Evolutionary conservation across 2,329 filamentous ascomycete species (phyloP).

Genomic region (Aspergillus ruber): DNA sequence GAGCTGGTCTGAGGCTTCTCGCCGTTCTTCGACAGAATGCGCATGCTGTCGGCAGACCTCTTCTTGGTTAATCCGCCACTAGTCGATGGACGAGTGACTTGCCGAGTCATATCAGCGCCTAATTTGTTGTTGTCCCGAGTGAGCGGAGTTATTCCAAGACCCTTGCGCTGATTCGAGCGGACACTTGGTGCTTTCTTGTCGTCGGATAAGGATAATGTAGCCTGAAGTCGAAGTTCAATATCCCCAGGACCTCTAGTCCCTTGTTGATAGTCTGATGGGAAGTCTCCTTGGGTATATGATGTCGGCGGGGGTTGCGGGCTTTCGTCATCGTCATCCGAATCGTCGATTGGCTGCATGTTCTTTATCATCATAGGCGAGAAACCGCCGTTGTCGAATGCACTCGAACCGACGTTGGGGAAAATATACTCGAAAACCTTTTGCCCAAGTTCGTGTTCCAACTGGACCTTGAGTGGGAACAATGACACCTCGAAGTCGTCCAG

Average conservation of each 20-base stretch:
- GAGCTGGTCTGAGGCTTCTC: conserved; percentile 28
- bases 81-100: conserved; percentile 25
- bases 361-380: conserved; percentile 49
- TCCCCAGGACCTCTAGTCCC: conserved; percentile 62
- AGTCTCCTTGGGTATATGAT: conserved; percentile 34
- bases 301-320: conserved; percentile 23
- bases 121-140: conserved; percentile 21
- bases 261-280: conserved; percentile 41
- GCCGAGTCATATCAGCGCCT: conserved; percentile 14
- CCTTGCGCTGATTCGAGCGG: conserved; percentile 24
- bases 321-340: conserved; percentile 32
- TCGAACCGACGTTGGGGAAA: conserved; percentile 72
- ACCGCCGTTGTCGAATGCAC: conserved; percentile 42
- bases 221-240: conserved; percentile 73
- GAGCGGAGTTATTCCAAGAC: conserved; percentile 30
- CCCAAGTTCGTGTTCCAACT: conserved; percentile 85
- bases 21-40: conserved; percentile 26
- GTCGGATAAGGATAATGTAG: conserved; percentile 61
- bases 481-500: conserved; percentile 96
- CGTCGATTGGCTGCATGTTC: conserved; percentile 45
- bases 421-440: conserved; percentile 95
- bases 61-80: conserved; percentile 32
- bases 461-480: conserved; percentile 85
- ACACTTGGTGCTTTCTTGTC: conserved; percentile 27
- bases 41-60: conserved; percentile 37